These are phyloP conservation scores for Diphasiastrum complanatum DNA, from an alignment of 83 land plant genomes.

Conservation along the genomic window DNA sequence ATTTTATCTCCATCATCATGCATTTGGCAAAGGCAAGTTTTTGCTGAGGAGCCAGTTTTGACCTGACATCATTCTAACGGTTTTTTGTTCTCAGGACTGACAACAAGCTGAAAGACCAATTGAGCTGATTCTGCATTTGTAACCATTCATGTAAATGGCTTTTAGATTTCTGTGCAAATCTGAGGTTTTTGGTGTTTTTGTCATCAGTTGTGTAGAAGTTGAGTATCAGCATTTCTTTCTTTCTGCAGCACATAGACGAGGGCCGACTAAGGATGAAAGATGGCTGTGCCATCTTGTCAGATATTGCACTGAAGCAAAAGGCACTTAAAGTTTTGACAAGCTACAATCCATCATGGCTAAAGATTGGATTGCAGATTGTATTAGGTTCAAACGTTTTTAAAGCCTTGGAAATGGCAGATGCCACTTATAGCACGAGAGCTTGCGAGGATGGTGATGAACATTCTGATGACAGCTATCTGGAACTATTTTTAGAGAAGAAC, in stretches of 20 bases:
- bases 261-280: conserved; percentile 79
- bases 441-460: conserved; percentile 14
- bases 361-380: conserved; percentile 65
- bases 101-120: not conserved
- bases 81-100: not conserved
- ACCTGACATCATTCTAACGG: not conserved
- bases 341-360: conserved; percentile 68
- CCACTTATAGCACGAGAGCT: not conserved
- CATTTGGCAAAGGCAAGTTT: conserved; percentile 47
- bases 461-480: conserved; percentile 45
- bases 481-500: conserved; percentile 57
- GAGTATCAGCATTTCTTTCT: conserved; percentile 2
- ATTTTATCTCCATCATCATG: conserved; percentile 45
- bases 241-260: conserved; percentile 68
- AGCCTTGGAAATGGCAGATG: conserved; percentile 16
- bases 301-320: conserved; percentile 63
- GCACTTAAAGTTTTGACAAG: conserved; percentile 48
- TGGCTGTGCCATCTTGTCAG: conserved; percentile 63
- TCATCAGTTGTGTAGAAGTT: not conserved
- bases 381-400: conserved; percentile 59
- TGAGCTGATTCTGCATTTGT: too few species aligned
- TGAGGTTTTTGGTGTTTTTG: not conserved
- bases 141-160: too few species aligned
- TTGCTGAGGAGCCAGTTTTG: not conserved
- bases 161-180: not conserved